These are phyloP conservation scores for Colletotrichum sp. DNA, from an alignment of 2,329 filamentous ascomycete species.

Conservation along the genomic window DNA sequence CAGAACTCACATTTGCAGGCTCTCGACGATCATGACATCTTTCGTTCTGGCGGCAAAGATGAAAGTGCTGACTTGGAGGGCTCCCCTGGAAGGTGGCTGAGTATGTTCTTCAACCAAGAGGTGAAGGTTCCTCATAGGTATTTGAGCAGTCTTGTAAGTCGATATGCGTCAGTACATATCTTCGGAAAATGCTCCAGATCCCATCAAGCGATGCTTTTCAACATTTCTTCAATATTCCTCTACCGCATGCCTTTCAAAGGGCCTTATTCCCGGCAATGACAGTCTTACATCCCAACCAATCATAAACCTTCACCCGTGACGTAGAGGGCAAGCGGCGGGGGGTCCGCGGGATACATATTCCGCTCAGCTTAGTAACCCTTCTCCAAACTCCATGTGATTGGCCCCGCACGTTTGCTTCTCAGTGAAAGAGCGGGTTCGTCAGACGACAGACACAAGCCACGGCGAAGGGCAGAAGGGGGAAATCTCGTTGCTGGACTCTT, in stretches of 20 bases:
- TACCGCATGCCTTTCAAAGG: neutral
- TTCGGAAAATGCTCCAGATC: neutral
- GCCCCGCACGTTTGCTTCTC: neutral
- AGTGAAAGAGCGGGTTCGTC: neutral
- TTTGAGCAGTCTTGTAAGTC: neutral
- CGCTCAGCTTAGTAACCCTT: neutral
- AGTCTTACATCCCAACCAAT: neutral
- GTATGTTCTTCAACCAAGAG: accelerated
- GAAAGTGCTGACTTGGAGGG: neutral
- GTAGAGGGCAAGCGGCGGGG: neutral
- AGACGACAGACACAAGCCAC: neutral
- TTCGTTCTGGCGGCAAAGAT: neutral
- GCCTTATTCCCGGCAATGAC: neutral
- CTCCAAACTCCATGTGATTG: neutral
- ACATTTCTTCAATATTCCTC: neutral
- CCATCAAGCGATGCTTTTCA: neutral
- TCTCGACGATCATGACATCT: neutral
- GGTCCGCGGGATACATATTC: conserved; percentile 6
- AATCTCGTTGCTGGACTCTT: neutral
- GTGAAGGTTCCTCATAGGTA: accelerated
- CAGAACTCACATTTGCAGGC: neutral
- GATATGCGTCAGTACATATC: neutral
- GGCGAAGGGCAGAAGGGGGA: neutral
- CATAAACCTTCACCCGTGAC: neutral
- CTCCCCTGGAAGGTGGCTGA: accelerated